A percentile compares a stretch with the other conserved stretches of the same genome.
Conservation (phyloP, 306 rosid species). For the Dalbergia cultrata region DNA sequence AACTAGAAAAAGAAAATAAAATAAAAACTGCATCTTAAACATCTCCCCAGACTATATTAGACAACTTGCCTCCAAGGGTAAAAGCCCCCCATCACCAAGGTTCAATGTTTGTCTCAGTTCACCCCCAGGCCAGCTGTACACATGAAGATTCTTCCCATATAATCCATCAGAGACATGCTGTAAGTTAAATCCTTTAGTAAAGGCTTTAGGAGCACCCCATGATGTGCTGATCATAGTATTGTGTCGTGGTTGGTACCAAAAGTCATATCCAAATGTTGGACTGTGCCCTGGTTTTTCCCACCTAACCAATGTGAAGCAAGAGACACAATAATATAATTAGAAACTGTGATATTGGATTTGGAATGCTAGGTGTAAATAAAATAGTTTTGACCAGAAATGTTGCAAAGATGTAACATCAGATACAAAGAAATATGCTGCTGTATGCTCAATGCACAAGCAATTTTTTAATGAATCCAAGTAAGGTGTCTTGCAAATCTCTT, state of each 20-base stretch:
- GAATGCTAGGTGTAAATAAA: constrained; percentile 10
- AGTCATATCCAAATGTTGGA: constrained; percentile 94
- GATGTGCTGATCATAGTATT: constrained; percentile 95
- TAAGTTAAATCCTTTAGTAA: constrained; percentile 79
- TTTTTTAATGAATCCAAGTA: neutral
- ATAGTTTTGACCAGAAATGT: constrained; percentile 6
- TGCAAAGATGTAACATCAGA: neutral
- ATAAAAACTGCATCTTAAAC: neutral
- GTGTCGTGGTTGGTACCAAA: constrained; percentile 96
- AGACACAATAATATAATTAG: constrained; percentile 29
- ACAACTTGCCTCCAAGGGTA: constrained; percentile 81
- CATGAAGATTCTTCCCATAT: constrained; percentile 90
- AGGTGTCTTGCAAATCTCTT: neutral
- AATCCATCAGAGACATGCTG: constrained; percentile 83
- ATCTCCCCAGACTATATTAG: constrained; percentile 1
- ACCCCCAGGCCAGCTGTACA: constrained; percentile 93
- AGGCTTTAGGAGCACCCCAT: constrained; percentile 97
- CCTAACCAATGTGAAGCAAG: constrained; percentile 52
- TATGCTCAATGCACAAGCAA: constrained; percentile 7
- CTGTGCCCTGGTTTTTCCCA: constrained; percentile 98
- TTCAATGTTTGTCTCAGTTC: constrained; percentile 92
- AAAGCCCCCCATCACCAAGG: constrained; percentile 83
- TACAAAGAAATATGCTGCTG: neutral
- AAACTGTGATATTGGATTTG: constrained; percentile 11
- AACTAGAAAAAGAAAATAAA: neutral